Evolutionary conservation across 2,329 filamentous ascomycete species (phyloP).

Genomic region (Phoma herbarum): DNA sequence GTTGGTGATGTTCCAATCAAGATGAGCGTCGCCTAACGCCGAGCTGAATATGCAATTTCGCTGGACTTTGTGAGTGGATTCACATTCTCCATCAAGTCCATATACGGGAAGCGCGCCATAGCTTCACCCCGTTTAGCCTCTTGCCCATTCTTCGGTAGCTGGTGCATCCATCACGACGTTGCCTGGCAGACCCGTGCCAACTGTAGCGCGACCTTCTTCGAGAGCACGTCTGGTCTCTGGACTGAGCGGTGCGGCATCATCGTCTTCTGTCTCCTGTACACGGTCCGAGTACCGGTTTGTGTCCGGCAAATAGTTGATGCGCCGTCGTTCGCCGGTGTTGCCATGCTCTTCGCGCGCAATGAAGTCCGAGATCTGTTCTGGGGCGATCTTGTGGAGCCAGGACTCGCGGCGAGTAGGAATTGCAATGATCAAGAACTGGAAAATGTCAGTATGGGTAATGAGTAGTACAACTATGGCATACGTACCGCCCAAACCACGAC

Average conservation of each 20-base stretch:
- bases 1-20: not conserved
- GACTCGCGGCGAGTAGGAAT: conserved; percentile 43
- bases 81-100: not conserved
- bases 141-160: conserved; percentile 38
- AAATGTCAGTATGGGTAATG: conserved; percentile 13
- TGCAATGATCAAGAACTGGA: conserved; percentile 43
- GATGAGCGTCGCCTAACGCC: not conserved
- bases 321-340: conserved; percentile 30
- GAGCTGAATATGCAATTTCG: conserved; percentile 2
- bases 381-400: conserved; percentile 44
- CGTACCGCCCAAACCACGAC: conserved; percentile 45
- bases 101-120: not conserved
- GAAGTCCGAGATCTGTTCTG: conserved; percentile 44
- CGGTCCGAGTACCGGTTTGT: conserved; percentile 43
- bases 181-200: conserved; percentile 30
- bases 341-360: conserved; percentile 43
- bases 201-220: conserved; percentile 29
- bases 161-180: conserved; percentile 29
- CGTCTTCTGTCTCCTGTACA: conserved; percentile 37
- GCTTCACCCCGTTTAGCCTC: not conserved
- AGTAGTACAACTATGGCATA: too few relatives aligned
- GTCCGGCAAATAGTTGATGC: conserved; percentile 44
- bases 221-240: conserved; percentile 29
- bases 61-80: too few relatives aligned
- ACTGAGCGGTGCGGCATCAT: conserved; percentile 13